Percentiles rank a stretch among this genome's conserved stretches.
Evolutionary conservation across 805 yeast species (phyloP).

Genomic region (Pichia scutulata): DNA sequence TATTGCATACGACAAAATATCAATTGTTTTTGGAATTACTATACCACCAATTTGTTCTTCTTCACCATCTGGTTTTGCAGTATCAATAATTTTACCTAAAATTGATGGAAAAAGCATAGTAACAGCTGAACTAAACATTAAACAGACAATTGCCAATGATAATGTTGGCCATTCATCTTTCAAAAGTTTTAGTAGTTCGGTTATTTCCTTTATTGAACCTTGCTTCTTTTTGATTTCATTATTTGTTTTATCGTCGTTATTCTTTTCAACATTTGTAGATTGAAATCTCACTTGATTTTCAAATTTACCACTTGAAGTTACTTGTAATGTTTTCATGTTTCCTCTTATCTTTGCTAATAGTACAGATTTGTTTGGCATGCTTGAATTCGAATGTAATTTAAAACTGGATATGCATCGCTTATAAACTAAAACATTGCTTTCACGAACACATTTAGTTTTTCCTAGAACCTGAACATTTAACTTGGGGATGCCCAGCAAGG

Average conservation of each 20-base stretch:
- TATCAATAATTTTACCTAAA: conserved; percentile 81
- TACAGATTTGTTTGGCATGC: neutral
- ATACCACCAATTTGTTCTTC: conserved; percentile 12
- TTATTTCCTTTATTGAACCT: conserved; percentile 31
- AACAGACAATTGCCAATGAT: conserved; percentile 52
- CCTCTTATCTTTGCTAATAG: neutral
- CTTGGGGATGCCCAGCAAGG: neutral
- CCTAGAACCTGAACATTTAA: neutral
- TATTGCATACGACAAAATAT: conserved; percentile 41
- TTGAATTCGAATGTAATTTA: neutral
- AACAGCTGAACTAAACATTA: conserved; percentile 66
- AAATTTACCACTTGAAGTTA: neutral
- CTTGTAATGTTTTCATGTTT: neutral
- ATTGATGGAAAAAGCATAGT: conserved; percentile 76
- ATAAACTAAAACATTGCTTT: neutral
- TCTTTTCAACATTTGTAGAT: neutral
- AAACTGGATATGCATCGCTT: neutral
- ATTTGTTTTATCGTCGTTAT: neutral
- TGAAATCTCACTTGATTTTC: neutral
- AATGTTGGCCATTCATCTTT: conserved; percentile 50
- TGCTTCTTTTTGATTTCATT: conserved; percentile 11
- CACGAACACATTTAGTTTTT: neutral
- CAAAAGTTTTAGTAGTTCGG: conserved; percentile 47
- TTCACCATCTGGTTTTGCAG: conserved; percentile 34
- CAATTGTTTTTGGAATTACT: conserved; percentile 15